Evolutionary conservation across 177 flowering plant species (phyloP).

Genomic region (Vitis hybrid): DNA sequence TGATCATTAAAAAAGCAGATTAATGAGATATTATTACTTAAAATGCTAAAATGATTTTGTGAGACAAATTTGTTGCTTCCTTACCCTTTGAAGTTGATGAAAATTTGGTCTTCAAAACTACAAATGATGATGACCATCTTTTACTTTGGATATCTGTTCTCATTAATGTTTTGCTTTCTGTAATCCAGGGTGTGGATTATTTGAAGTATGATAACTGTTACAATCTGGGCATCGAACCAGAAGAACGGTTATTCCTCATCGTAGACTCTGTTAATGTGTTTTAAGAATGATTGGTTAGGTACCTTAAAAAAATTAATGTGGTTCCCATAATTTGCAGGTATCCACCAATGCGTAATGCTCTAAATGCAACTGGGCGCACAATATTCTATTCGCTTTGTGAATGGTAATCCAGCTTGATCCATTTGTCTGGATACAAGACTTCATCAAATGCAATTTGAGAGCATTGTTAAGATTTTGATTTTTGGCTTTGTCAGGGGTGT

Average conservation of each 20-base stretch:
- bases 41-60: no score
- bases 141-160: neutral
- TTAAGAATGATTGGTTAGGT: neutral
- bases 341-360: constrained; percentile 96
- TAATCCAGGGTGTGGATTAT: constrained; percentile 81
- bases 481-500: constrained; percentile 67
- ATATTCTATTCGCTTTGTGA: constrained; percentile 95
- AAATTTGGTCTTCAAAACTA: no score
- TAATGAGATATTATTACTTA: no score
- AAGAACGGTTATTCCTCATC: constrained; percentile 52
- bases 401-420: constrained; percentile 55
- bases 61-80: no score
- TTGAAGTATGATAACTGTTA: constrained; percentile 96
- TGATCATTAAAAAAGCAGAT: no score
- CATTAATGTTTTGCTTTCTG: constrained; percentile 8
- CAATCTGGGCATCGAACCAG: constrained; percentile 79
- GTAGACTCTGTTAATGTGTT: neutral
- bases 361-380: constrained; percentile 71
- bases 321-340: constrained; percentile 48
- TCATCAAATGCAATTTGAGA: neutral
- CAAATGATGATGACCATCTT: no score
- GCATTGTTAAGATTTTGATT: neutral
- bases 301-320: constrained; percentile 9
- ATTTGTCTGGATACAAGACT: neutral
- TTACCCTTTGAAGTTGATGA: no score